Conservation (phyloP, 202 grass and related monocot genomes). For the Setaria italica region DNA sequence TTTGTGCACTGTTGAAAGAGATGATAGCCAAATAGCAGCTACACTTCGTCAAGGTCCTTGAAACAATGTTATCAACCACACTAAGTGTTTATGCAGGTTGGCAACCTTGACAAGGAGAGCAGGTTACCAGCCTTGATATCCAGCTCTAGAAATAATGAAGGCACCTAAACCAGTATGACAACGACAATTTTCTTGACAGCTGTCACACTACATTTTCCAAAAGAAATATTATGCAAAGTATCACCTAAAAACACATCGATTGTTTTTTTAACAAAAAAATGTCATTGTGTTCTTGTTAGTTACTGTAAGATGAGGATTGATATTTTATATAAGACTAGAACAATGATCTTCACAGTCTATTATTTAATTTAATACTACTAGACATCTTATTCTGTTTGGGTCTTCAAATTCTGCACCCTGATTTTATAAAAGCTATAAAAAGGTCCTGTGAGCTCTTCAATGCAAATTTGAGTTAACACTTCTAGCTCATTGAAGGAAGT, state of each 20-base stretch:
- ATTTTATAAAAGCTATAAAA: background rate
- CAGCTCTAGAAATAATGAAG: background rate
- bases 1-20: background rate
- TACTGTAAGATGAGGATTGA: slow-evolving; percentile 12
- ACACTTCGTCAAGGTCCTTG: slow-evolving; percentile 9
- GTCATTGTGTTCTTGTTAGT: background rate
- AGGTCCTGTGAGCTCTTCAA: background rate
- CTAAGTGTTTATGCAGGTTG: background rate
- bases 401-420: background rate
- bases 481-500: slow-evolving; percentile 11
- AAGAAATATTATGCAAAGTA: background rate
- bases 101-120: background rate
- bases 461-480: background rate
- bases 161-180: background rate
- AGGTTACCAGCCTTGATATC: background rate
- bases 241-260: background rate
- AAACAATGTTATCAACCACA: background rate
- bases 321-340: background rate
- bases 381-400: background rate
- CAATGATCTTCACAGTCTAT: background rate
- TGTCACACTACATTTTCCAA: background rate
- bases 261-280: background rate
- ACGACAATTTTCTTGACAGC: slow-evolving; percentile 4
- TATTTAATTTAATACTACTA: background rate
- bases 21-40: background rate